These are phyloP conservation scores for Seiridium unicorne DNA, from an alignment of 2,329 filamentous ascomycete species.

Conservation along the genomic window DNA sequence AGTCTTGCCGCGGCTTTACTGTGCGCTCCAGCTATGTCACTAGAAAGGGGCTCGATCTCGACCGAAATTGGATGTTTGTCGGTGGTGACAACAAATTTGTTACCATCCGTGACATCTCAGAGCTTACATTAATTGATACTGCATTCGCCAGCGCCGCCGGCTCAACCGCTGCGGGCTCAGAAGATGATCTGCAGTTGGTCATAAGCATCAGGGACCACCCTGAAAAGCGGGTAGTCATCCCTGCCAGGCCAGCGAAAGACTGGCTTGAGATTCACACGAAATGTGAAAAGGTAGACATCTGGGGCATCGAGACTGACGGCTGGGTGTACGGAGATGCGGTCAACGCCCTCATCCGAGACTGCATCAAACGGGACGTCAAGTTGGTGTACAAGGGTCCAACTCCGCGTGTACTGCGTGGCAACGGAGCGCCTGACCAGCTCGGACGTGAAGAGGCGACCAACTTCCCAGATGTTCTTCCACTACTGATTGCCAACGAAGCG, in stretches of 20 bases:
- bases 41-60: constrained; percentile 57
- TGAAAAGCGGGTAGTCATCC: constrained; percentile 41
- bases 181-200: constrained; percentile 37
- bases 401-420: constrained; percentile 51
- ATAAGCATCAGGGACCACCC: constrained; percentile 42
- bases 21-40: constrained; percentile 49
- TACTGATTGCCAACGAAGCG: constrained; percentile 53
- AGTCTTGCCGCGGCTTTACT: constrained; percentile 63
- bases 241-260: constrained; percentile 48
- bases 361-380: constrained; percentile 53
- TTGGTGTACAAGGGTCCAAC: constrained; percentile 63
- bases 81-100: constrained; percentile 46
- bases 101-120: constrained; percentile 59
- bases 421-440: constrained; percentile 50
- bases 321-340: constrained; percentile 50
- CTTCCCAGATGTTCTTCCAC: constrained; percentile 59
- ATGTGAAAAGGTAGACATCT: constrained; percentile 51
- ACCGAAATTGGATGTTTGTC: constrained; percentile 67
- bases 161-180: neutral
- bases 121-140: constrained; percentile 60
- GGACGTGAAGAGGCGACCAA: constrained; percentile 53
- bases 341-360: constrained; percentile 52
- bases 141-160: neutral
- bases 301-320: constrained; percentile 56
- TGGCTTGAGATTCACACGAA: constrained; percentile 56